Percentiles rank a stretch among this genome's conserved stretches.
Evolutionary conservation across 768 basidiomycete genomes (phyloP).

Genomic region (Russula sp.): DNA sequence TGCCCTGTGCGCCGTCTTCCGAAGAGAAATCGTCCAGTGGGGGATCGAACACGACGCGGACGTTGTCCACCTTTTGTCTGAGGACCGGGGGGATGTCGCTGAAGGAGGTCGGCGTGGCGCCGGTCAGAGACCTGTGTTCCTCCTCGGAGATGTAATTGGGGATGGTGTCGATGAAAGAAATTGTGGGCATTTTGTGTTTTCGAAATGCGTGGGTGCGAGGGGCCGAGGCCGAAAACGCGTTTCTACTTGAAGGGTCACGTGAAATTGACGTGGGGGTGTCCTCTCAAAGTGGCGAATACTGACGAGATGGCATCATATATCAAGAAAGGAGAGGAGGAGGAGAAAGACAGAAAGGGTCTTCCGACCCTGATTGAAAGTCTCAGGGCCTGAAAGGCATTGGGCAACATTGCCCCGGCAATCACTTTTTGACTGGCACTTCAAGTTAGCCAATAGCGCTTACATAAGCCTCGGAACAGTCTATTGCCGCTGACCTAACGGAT

Average conservation of each 20-base stretch:
- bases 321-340: background rate
- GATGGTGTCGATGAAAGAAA: constrained; percentile 33
- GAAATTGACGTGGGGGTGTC: background rate
- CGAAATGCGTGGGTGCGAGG: background rate
- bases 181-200: constrained; percentile 24
- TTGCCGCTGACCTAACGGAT: background rate
- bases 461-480: background rate
- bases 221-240: background rate
- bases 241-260: background rate
- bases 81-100: constrained; percentile 78
- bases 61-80: constrained; percentile 63
- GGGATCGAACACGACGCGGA: constrained; percentile 65
- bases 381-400: background rate
- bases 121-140: constrained; percentile 57
- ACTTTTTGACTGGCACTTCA: background rate
- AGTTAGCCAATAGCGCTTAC: background rate
- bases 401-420: background rate
- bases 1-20: constrained; percentile 50
- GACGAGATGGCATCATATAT: background rate
- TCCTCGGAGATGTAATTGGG: constrained; percentile 50
- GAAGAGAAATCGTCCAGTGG: constrained; percentile 50
- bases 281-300: background rate
- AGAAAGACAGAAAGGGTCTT: background rate
- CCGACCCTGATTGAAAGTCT: background rate
- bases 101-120: constrained; percentile 83